A percentile compares a stretch with the other conserved stretches of the same genome.
Evolutionary conservation across 352 stramenopile species (phyloP).

Genomic region (Globisporangium iwayamae): DNA sequence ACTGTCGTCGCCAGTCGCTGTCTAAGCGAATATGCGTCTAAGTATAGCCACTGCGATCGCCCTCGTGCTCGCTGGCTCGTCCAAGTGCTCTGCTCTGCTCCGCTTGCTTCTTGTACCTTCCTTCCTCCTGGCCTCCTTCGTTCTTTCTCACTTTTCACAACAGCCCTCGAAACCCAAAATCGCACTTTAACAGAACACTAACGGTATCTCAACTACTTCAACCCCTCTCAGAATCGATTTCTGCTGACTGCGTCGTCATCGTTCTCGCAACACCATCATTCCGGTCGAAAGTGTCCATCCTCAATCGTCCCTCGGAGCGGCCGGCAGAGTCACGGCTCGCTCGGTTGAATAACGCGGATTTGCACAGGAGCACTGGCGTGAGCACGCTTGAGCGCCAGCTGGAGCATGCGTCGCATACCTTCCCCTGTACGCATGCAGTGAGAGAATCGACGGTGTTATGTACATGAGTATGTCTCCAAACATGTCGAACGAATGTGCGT

Average conservation of each 20-base stretch:
- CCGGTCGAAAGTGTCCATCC: neutral
- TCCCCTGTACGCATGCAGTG: slow-evolving; percentile 22
- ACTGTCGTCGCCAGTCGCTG: neutral
- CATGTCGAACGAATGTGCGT: neutral
- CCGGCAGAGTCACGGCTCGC: neutral
- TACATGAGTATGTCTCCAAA: neutral
- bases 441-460: neutral
- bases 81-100: neutral
- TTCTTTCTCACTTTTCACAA: slow-evolving; percentile 5
- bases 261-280: neutral
- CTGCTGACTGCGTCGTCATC: neutral
- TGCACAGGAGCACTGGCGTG: slow-evolving; percentile 20
- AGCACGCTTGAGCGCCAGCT: slow-evolving; percentile 48
- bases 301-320: neutral
- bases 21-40: neutral
- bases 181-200: neutral
- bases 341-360: slow-evolving; percentile 10
- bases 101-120: neutral
- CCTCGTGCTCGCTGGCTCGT: slow-evolving; percentile 2
- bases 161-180: neutral
- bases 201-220: slow-evolving; percentile 4
- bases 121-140: neutral
- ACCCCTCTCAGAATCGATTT: slow-evolving; percentile 5
- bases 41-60: neutral
- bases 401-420: slow-evolving; percentile 43